Percentiles rank a stretch among this genome's conserved stretches.
Evolutionary conservation across 345 rosid genomes (phyloP).

Genomic region (Tarenaya hassleriana): DNA sequence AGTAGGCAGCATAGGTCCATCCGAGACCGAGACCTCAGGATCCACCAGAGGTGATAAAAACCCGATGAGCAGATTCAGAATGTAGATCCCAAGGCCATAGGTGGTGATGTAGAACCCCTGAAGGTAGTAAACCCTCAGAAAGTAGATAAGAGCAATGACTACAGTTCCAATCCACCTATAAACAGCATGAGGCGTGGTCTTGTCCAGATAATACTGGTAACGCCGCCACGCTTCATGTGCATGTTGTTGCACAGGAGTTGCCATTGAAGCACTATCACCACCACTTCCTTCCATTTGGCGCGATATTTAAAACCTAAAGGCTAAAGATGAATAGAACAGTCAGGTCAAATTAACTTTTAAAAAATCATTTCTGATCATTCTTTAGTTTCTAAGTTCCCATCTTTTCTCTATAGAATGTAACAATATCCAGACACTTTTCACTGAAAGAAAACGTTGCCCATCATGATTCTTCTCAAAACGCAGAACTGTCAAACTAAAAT

Average conservation of each 20-base stretch:
- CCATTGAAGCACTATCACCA: constrained; percentile 45
- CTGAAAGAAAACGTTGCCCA: too few species aligned
- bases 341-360: constrained; percentile 19
- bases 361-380: too few species aligned
- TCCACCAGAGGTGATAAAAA: constrained; percentile 82
- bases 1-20: constrained; percentile 54
- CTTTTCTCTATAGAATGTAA: too few species aligned
- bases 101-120: constrained; percentile 79
- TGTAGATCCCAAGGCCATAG: constrained; percentile 67
- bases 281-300: constrained; percentile 69
- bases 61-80: constrained; percentile 64
- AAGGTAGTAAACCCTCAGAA: constrained; percentile 56
- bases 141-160: constrained; percentile 40
- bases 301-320: constrained; percentile 31
- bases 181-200: constrained; percentile 69
- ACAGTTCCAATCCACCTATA: constrained; percentile 87
- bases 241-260: constrained; percentile 60
- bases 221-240: constrained; percentile 67
- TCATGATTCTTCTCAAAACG: too few species aligned
- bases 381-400: neutral
- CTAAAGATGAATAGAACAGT: constrained; percentile 12
- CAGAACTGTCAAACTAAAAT: too few species aligned
- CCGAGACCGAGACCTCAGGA: constrained; percentile 48
- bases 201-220: constrained; percentile 83
- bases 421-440: too few species aligned